Conservation (phyloP, 2,329 filamentous ascomycete genomes). For the Hirsutella minnesotensis region DNA sequence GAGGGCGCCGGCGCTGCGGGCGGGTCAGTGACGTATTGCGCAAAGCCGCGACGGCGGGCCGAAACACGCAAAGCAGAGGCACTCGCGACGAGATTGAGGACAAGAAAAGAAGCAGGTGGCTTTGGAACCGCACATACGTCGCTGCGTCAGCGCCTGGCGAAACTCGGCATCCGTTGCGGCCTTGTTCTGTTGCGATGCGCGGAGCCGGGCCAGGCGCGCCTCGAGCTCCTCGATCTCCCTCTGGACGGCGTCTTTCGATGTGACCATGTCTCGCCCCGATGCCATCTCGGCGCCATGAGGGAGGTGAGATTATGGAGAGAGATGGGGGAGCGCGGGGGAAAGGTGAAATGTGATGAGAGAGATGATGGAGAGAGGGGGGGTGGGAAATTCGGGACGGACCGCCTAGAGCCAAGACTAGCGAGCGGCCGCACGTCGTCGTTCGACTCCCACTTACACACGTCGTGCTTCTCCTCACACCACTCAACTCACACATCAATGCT, state of each 20-base stretch:
- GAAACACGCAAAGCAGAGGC: neutral
- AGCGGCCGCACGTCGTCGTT: no score
- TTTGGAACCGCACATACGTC: no score
- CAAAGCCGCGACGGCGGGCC: no score
- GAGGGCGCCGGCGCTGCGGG: conserved; percentile 2
- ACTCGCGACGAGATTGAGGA: neutral
- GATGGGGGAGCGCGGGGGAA: no score
- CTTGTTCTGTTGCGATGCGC: no score
- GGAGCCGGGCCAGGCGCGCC: conserved; percentile 32
- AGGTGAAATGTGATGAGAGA: no score
- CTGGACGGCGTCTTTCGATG: conserved; percentile 19
- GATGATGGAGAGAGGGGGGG: no score
- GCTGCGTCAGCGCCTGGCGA: neutral
- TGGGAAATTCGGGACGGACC: no score
- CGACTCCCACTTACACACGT: neutral
- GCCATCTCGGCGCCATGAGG: neutral
- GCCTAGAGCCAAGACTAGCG: no score
- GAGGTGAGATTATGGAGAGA: neutral
- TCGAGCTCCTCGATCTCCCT: conserved; percentile 51
- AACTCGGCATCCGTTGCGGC: neutral
- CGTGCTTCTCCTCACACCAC: no score
- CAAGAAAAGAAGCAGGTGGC: no score
- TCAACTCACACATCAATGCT: no score
- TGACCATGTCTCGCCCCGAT: neutral
- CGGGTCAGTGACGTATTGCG: neutral